phyloP scores from a whole-genome alignment of 75 land plant genomes.

The Pinus taeda region DNA sequence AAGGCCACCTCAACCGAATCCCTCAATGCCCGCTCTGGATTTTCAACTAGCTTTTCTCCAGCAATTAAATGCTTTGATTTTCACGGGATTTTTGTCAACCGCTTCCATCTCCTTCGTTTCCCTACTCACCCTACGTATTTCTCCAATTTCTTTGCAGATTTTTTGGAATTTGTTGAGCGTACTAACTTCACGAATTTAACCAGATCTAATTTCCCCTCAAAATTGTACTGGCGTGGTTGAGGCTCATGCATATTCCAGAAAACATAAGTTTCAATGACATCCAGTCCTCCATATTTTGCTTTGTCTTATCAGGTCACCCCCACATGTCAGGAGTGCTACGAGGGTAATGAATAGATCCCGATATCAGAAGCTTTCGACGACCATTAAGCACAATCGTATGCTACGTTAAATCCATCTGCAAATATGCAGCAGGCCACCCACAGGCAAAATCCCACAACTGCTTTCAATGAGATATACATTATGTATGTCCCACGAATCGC shows the following conservation, averaged over 20 bases:
- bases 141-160: too few relatives aligned
- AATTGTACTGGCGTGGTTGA: conserved; percentile 54
- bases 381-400: conserved; percentile 14
- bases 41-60: too few relatives aligned
- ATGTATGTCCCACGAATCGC: neutral
- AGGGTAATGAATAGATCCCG: conserved; percentile 28
- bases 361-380: conserved; percentile 18
- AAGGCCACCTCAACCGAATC: too few relatives aligned
- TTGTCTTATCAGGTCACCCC: conserved; percentile 23
- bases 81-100: too few relatives aligned
- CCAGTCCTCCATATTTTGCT: conserved; percentile 31
- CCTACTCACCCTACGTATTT: too few relatives aligned
- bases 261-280: conserved; percentile 34
- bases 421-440: neutral
- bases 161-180: too few relatives aligned
- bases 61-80: too few relatives aligned
- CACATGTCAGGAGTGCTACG: conserved; percentile 32
- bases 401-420: neutral
- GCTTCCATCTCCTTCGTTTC: too few relatives aligned
- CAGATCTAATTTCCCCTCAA: conserved; percentile 68
- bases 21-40: too few relatives aligned
- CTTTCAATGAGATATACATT: neutral
- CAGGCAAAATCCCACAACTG: neutral
- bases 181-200: conserved; percentile 64
- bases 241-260: conserved; percentile 41